A percentile compares a stretch with the other conserved stretches of the same genome.
phyloP scores from a whole-genome alignment of 1,139 yeast species.

The Candida sanyaensis region DNA sequence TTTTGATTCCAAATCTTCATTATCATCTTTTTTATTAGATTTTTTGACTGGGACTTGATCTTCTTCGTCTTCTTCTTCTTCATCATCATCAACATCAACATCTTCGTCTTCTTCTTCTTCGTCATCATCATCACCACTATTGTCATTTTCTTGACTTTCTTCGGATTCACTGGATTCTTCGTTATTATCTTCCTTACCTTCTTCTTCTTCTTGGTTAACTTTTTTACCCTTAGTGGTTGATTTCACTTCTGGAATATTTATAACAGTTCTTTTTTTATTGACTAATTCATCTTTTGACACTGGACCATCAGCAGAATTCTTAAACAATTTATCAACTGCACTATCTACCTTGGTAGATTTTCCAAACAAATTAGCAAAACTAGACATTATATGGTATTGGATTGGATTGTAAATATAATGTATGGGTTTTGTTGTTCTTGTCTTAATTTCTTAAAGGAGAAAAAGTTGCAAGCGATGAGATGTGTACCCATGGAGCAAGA shows the following conservation, averaged over 20 bases:
- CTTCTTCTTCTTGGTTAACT: conserved; percentile 11
- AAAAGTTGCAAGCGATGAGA: conserved; percentile 4
- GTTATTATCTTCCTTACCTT: conserved; percentile 13
- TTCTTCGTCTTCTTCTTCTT: conserved; percentile 18
- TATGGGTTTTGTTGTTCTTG: too few species aligned
- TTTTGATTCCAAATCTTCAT: conserved; percentile 49
- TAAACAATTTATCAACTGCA: conserved; percentile 44
- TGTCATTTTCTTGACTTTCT: conserved; percentile 13
- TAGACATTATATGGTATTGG: conserved; percentile 26
- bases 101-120: conserved; percentile 16
- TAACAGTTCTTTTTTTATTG: conserved; percentile 25
- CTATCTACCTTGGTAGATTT: conserved; percentile 29
- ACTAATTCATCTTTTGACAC: conserved; percentile 31
- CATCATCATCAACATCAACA: conserved; percentile 11
- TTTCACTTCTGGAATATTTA: conserved; percentile 18
- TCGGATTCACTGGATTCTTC: conserved; percentile 5
- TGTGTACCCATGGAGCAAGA: not conserved
- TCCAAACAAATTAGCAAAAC: conserved; percentile 39
- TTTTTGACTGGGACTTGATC: conserved; percentile 20
- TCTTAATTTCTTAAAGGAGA: not conserved
- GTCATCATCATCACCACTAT: conserved; percentile 14
- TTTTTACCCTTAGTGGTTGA: conserved; percentile 12
- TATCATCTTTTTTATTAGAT: conserved; percentile 31
- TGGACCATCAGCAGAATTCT: conserved; percentile 35
- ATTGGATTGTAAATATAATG: too few species aligned